These are phyloP conservation scores for Dryadomyces sulphureus DNA, from an alignment of 2,329 filamentous ascomycete genomes.

Conservation along the genomic window DNA sequence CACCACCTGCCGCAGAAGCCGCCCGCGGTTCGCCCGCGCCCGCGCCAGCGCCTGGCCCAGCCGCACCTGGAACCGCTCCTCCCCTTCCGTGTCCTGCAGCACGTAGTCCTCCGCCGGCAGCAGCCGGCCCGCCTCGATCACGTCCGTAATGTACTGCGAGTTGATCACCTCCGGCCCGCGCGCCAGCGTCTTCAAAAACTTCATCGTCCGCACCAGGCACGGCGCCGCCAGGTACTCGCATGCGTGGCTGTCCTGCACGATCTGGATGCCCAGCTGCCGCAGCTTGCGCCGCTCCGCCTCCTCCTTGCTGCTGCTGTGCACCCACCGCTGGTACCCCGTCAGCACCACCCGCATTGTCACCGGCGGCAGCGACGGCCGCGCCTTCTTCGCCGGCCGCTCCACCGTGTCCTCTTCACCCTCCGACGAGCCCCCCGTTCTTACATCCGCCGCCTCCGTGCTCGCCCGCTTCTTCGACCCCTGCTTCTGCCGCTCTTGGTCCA, in stretches of 20 bases:
- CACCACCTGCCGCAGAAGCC: constrained; percentile 58
- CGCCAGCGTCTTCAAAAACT: constrained; percentile 81
- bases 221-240: constrained; percentile 85
- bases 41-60: constrained; percentile 53
- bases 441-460: constrained; percentile 19
- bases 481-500: constrained; percentile 41
- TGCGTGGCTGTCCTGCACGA: constrained; percentile 59
- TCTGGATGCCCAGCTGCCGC: constrained; percentile 66
- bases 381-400: constrained; percentile 41
- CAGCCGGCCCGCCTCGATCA: constrained; percentile 52
- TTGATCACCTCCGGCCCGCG: constrained; percentile 65
- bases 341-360: constrained; percentile 64
- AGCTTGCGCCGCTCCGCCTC: constrained; percentile 77
- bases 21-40: constrained; percentile 62
- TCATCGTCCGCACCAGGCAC: constrained; percentile 73
- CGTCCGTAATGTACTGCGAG: constrained; percentile 63
- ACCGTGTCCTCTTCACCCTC: constrained; percentile 22
- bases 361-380: constrained; percentile 46
- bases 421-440: constrained; percentile 20
- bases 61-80: constrained; percentile 55
- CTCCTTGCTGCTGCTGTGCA: constrained; percentile 56
- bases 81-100: constrained; percentile 57
- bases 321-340: constrained; percentile 76
- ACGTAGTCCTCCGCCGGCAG: constrained; percentile 50
- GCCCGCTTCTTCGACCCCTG: constrained; percentile 17